A percentile compares a stretch with the other conserved stretches of the same genome.
These are phyloP conservation scores for Hippophae gyantsensis DNA, from an alignment of 306 rosid species.

Conservation along the genomic window DNA sequence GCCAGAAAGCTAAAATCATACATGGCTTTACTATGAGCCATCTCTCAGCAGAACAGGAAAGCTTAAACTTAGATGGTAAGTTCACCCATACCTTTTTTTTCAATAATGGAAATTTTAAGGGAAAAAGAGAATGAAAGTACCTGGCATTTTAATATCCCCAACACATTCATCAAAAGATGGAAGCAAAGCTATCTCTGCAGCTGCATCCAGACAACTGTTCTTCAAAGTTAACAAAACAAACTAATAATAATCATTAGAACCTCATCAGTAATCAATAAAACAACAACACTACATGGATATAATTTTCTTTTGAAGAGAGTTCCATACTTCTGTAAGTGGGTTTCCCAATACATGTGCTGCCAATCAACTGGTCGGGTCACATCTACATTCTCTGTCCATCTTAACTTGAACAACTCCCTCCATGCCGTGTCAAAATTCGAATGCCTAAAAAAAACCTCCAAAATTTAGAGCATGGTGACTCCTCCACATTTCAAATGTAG, in stretches of 20 bases:
- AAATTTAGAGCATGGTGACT: neutral
- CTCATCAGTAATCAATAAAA: neutral
- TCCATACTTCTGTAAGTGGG: slow-evolving; percentile 68
- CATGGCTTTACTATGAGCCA: neutral
- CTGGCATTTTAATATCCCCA: slow-evolving; percentile 58
- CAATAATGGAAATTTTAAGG: neutral
- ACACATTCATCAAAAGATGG: slow-evolving; percentile 52
- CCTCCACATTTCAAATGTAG: slow-evolving; percentile 1
- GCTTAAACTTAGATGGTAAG: neutral
- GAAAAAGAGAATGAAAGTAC: slow-evolving; percentile 29
- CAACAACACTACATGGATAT: neutral
- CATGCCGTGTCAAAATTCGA: slow-evolving; percentile 42
- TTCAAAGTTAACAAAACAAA: slow-evolving; percentile 23
- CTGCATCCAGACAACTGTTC: slow-evolving; percentile 79
- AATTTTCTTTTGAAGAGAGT: slow-evolving; percentile 2
- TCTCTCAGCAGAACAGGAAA: neutral
- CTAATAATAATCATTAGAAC: slow-evolving; percentile 7
- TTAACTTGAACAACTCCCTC: slow-evolving; percentile 33
- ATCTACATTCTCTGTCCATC: slow-evolving; percentile 47
- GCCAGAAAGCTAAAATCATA: neutral
- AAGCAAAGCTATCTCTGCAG: slow-evolving; percentile 56
- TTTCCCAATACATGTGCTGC: slow-evolving; percentile 77
- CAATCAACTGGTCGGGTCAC: slow-evolving; percentile 40
- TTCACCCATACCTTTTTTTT: neutral
- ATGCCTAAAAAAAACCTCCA: slow-evolving; percentile 34